Percentiles rank a stretch among this genome's conserved stretches.
Conservation (phyloP, 2,329 filamentous ascomycete species). For the Monosporascus sp. region DNA sequence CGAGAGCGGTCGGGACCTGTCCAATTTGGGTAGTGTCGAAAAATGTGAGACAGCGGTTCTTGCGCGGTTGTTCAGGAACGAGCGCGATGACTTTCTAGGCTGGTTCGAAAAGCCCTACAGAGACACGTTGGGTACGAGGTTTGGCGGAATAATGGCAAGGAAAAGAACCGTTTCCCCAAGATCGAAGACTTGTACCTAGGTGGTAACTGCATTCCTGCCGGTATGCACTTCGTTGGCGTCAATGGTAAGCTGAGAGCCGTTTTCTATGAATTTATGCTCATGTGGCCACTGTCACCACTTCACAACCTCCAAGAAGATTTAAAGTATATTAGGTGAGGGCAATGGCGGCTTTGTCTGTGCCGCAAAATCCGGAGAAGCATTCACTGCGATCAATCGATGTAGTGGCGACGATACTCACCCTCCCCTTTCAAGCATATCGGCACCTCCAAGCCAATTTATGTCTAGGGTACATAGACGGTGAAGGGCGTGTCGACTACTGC, state of each 20-base stretch:
- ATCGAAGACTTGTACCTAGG: no score
- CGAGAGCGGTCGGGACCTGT: slow-evolving; percentile 15
- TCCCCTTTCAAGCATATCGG: slow-evolving; percentile 19
- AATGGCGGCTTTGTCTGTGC: slow-evolving; percentile 28
- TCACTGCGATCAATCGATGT: slow-evolving; percentile 17
- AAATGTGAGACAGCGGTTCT: slow-evolving; percentile 16
- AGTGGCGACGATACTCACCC: slow-evolving; percentile 6
- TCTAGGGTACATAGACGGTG: slow-evolving; percentile 26
- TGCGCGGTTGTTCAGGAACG: slow-evolving; percentile 10
- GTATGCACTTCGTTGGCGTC: slow-evolving; percentile 1
- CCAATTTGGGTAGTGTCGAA: no score
- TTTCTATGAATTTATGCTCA: slow-evolving; percentile 6
- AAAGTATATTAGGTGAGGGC: slow-evolving; percentile 8
- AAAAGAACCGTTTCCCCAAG: slow-evolving; percentile 6
- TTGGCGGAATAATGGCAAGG: slow-evolving; percentile 4
- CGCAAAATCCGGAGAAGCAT: slow-evolving; percentile 8
- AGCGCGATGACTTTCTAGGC: slow-evolving; percentile 16
- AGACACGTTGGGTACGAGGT: slow-evolving; percentile 6
- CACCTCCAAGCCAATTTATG: slow-evolving; percentile 13
- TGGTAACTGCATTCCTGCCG: no score
- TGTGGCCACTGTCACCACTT: no score
- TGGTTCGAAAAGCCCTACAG: slow-evolving; percentile 25
- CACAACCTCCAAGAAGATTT: no score
- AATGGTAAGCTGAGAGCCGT: slow-evolving; percentile 5
- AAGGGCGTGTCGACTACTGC: slow-evolving; percentile 31